These are phyloP conservation scores for Theileria orientalis DNA, from an alignment of 169 alveolate species.

Conservation along the genomic window DNA sequence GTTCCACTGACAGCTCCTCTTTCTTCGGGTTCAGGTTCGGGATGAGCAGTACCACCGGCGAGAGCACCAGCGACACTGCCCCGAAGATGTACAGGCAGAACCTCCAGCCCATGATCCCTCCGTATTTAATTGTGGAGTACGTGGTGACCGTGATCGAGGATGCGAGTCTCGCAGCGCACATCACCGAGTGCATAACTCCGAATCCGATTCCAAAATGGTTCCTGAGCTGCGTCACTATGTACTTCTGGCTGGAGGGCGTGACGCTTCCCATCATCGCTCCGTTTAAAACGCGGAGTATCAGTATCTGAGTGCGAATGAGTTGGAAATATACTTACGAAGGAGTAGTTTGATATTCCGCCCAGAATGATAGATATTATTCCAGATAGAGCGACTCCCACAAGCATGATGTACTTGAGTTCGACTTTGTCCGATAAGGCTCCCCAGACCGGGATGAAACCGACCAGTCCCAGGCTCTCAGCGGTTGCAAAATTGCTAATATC, in stretches of 20 bases:
- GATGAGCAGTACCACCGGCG: constrained; percentile 2
- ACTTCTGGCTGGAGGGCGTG: constrained; percentile 41
- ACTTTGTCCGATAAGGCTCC: constrained; percentile 84
- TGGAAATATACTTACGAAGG: constrained; percentile 23
- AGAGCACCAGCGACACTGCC: not conserved
- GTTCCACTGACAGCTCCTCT: not conserved
- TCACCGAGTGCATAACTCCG: constrained; percentile 38
- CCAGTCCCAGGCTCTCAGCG: constrained; percentile 82
- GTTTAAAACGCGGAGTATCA: constrained; percentile 38
- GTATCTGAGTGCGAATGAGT: constrained; percentile 6
- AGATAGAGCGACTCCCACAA: constrained; percentile 82
- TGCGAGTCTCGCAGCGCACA: constrained; percentile 44
- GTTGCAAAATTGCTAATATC: constrained; percentile 79
- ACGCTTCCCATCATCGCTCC: constrained; percentile 49
- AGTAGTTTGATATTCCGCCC: constrained; percentile 48
- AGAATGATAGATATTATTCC: constrained; percentile 81
- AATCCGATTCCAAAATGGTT: constrained; percentile 17
- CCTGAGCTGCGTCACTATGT: constrained; percentile 9
- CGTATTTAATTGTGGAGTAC: not conserved
- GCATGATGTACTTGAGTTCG: constrained; percentile 81
- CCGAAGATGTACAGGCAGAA: constrained; percentile 22
- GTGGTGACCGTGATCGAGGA: constrained; percentile 10
- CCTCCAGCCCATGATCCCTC: constrained; percentile 41
- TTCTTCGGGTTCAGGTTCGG: constrained; percentile 3
- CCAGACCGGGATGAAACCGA: constrained; percentile 86